Conservation (phyloP, 768 basidiomycete species). For the Pleurotus pulmonarius region DNA sequence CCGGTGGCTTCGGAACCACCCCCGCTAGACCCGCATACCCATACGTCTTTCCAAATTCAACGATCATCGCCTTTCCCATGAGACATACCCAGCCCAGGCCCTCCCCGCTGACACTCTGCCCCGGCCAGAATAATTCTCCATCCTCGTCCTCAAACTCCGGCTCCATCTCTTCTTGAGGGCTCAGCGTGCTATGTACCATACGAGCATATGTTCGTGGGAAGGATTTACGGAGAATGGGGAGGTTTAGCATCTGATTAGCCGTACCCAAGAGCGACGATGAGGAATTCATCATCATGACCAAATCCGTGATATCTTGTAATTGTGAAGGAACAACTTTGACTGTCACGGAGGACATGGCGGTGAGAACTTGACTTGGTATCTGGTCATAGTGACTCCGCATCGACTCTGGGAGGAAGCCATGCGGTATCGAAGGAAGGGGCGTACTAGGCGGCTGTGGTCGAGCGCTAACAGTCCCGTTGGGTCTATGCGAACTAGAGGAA, state of each 20-base stretch:
- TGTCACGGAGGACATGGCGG: conserved; percentile 39
- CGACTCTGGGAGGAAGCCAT: conserved; percentile 33
- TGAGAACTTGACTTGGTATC: conserved; percentile 38
- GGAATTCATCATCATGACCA: conserved; percentile 32
- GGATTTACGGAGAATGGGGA: conserved; percentile 64
- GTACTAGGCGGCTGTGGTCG: not conserved
- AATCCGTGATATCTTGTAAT: conserved; percentile 39
- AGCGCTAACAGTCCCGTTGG: conserved; percentile 22
- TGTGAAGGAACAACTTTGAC: conserved; percentile 40
- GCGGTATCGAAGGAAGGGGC: conserved; percentile 22
- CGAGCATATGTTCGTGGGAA: conserved; percentile 77
- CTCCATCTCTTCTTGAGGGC: conserved; percentile 67
- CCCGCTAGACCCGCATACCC: conserved; percentile 72
- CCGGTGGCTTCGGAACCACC: conserved; percentile 66
- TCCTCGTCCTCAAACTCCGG: conserved; percentile 84
- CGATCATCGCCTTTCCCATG: conserved; percentile 84
- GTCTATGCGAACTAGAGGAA: conserved; percentile 26
- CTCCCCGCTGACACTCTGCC: conserved; percentile 67
- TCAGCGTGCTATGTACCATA: conserved; percentile 61
- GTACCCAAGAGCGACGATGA: conserved; percentile 44
- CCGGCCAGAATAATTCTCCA: conserved; percentile 84
- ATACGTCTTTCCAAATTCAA: conserved; percentile 72
- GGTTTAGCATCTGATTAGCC: conserved; percentile 54
- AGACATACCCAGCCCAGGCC: conserved; percentile 86
- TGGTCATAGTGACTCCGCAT: conserved; percentile 29